phyloP scores from a whole-genome alignment of 176 grass and related monocot genomes.

The Cenchrus americanus region DNA sequence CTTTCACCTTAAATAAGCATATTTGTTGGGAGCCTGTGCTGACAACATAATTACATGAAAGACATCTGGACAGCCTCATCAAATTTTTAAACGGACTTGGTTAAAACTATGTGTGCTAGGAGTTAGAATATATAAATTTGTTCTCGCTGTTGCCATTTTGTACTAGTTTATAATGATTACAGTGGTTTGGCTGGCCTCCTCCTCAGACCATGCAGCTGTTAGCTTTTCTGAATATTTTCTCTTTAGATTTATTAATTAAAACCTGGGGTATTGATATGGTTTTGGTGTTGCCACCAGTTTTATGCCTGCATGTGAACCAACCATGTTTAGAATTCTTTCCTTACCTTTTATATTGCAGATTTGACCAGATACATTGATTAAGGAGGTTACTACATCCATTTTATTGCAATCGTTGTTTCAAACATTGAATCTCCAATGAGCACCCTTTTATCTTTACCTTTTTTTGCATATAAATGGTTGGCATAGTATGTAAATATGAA shows the following conservation, averaged over 20 bases:
- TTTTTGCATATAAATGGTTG: neutral
- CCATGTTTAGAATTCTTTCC: neutral
- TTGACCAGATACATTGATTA: neutral
- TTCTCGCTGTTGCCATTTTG: neutral
- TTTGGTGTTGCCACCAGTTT: neutral
- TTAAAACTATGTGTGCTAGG: conserved; percentile 4
- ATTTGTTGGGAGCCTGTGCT: neutral
- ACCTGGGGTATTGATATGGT: neutral
- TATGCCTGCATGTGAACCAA: neutral
- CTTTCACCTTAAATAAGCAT: neutral
- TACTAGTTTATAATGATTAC: neutral
- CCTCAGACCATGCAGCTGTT: neutral
- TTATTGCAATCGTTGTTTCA: neutral
- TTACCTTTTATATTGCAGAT: neutral
- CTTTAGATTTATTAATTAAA: conserved; percentile 3
- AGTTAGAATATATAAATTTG: neutral
- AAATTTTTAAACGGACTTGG: neutral
- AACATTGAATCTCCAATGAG: neutral
- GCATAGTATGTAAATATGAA: neutral
- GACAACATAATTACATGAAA: neutral
- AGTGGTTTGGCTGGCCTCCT: neutral
- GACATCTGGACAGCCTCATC: neutral
- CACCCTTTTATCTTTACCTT: neutral
- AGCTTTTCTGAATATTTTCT: neutral
- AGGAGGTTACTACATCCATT: neutral